Evolutionary conservation across 2,329 filamentous ascomycete species (phyloP).

Genomic region (Emericellopsis atlantica): DNA sequence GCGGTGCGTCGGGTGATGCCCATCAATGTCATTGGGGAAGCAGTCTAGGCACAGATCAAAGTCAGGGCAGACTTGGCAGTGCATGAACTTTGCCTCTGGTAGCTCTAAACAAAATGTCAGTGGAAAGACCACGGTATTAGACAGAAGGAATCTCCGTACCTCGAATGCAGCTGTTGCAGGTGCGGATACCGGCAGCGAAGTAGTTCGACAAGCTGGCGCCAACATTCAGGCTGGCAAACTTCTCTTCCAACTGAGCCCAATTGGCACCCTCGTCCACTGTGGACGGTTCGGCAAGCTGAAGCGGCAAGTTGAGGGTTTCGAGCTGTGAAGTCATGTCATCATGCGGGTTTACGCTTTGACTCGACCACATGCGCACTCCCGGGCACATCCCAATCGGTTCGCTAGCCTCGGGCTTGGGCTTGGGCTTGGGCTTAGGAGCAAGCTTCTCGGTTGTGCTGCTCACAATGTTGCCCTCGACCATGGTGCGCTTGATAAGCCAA

Average conservation of each 20-base stretch:
- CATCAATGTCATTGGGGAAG: constrained; percentile 64
- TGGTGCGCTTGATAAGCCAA: constrained; percentile 87
- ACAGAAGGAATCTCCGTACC: constrained; percentile 10
- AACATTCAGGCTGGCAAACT: constrained; percentile 1
- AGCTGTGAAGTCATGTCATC: constrained; percentile 1
- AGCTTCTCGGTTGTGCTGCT: constrained; percentile 79
- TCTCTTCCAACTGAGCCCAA: constrained; percentile 6
- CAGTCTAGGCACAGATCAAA: constrained; percentile 85
- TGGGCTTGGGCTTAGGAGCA: constrained; percentile 29
- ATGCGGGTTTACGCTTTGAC: too few relatives aligned
- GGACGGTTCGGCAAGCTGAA: background rate
- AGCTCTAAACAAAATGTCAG: constrained; percentile 35
- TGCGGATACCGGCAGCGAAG: constrained; percentile 33
- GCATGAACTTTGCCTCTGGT: constrained; percentile 68
- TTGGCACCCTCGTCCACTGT: background rate
- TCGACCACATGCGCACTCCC: too few relatives aligned
- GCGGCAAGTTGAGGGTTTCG: background rate
- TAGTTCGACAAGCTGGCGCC: constrained; percentile 8
- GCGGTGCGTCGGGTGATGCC: constrained; percentile 78
- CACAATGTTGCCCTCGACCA: constrained; percentile 66
- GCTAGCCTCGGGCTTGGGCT: constrained; percentile 11
- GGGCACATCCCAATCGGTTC: too few relatives aligned
- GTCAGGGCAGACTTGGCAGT: constrained; percentile 75
- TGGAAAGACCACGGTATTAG: constrained; percentile 4
- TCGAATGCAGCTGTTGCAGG: constrained; percentile 54